These are phyloP conservation scores for Mortierella sp. DNA, from an alignment of 371 early-diverging fungal genomes.

Conservation along the genomic window DNA sequence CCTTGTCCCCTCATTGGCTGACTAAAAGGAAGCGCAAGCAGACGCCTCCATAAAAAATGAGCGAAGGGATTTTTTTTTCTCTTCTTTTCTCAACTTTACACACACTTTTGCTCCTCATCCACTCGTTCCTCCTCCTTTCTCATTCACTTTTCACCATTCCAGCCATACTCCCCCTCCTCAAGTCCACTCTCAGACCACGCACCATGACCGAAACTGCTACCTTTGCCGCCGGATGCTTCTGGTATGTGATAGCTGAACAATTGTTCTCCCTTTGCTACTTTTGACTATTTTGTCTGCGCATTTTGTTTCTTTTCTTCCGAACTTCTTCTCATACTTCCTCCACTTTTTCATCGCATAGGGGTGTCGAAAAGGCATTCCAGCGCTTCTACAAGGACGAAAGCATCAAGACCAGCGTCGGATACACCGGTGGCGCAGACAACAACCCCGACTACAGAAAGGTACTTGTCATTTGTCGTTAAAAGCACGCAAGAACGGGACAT, in stretches of 20 bases:
- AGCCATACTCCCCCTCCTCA: slow-evolving; percentile 5
- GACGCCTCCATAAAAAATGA: not conserved
- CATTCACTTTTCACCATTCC: slow-evolving; percentile 11
- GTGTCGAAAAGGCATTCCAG: slow-evolving; percentile 85
- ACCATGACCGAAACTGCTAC: slow-evolving; percentile 57
- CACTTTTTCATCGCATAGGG: slow-evolving; percentile 65
- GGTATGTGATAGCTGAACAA: slow-evolving; percentile 43
- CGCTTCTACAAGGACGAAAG: slow-evolving; percentile 70
- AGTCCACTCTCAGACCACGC: slow-evolving; percentile 6
- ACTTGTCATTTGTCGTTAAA: not conserved
- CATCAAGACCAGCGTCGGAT: slow-evolving; percentile 82
- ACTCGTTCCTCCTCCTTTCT: not conserved
- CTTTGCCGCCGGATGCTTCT: slow-evolving; percentile 63
- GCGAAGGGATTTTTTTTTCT: not conserved
- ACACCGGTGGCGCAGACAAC: slow-evolving; percentile 77
- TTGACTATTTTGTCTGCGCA: not conserved
- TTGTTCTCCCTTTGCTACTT: not conserved
- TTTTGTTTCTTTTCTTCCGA: not conserved
- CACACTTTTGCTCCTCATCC: not conserved
- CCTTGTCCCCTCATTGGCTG: not conserved
- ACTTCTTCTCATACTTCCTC: not conserved
- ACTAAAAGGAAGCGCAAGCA: not conserved
- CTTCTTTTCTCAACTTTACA: not conserved
- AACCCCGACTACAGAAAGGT: slow-evolving; percentile 76
- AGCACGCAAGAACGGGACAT: not conserved